Percentiles rank a stretch among this genome's conserved stretches.
phyloP scores from a whole-genome alignment of 2,329 filamentous ascomycete genomes.

The Xylaria sp. region DNA sequence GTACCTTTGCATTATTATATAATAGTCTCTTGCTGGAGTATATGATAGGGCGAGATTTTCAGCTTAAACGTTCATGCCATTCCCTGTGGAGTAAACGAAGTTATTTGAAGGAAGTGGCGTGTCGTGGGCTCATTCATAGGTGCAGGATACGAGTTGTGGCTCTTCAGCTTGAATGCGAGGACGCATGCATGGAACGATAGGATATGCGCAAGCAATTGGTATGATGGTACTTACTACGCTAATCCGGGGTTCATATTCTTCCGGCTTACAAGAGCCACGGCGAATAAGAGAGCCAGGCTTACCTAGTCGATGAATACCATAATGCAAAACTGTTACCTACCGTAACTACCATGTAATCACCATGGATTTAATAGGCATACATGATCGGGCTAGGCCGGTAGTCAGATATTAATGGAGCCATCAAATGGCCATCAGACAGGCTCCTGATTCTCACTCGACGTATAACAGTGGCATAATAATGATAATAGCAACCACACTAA shows the following conservation, averaged over 20 bases:
- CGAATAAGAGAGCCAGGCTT: neutral
- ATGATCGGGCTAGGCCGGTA: neutral
- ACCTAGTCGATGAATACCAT: neutral
- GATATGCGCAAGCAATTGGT: neutral
- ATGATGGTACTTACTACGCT: neutral
- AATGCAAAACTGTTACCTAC: neutral
- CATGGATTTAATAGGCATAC: neutral
- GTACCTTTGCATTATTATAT: slow-evolving; percentile 15
- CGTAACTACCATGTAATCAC: neutral
- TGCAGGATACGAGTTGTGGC: slow-evolving; percentile 18
- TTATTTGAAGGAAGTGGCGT: slow-evolving; percentile 15
- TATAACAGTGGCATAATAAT: no score
- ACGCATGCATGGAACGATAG: slow-evolving; percentile 7
- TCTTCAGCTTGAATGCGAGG: slow-evolving; percentile 28
- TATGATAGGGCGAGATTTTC: no score
- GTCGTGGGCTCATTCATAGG: neutral
- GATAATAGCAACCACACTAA: no score
- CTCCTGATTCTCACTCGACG: neutral
- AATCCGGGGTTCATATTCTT: slow-evolving; percentile 11
- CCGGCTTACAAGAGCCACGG: slow-evolving; percentile 24
- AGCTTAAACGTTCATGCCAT: neutral
- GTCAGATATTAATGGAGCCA: neutral
- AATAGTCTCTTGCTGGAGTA: neutral
- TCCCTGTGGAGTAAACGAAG: neutral
- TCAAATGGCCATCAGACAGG: neutral